Percentiles rank a stretch among this genome's conserved stretches.
phyloP scores from a whole-genome alignment of 192 early-diverging fungal species.

The Cladochytrium replicatum region DNA sequence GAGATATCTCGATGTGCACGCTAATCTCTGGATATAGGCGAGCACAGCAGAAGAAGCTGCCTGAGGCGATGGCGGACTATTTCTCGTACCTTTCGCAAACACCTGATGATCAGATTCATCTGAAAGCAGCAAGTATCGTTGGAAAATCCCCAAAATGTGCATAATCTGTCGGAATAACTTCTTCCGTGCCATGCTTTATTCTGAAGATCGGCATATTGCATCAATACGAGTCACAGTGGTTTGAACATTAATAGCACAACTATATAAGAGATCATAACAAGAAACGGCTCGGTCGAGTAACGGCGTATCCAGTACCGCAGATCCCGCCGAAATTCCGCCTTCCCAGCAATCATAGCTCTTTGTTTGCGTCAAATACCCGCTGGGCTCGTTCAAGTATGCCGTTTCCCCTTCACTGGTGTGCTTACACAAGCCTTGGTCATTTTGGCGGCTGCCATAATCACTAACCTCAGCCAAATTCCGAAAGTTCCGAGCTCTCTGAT shows the following conservation, averaged over 20 bases:
- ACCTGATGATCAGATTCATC: no score
- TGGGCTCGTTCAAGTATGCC: slow-evolving; percentile 60
- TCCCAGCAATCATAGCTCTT: slow-evolving; percentile 77
- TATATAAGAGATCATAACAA: no score
- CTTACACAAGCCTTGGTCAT: no score
- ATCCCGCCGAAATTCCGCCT: slow-evolving; percentile 93
- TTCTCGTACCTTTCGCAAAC: slow-evolving; percentile 24
- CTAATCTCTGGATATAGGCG: slow-evolving; percentile 8
- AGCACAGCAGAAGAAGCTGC: slow-evolving; percentile 18
- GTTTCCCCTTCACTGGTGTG: slow-evolving; percentile 43
- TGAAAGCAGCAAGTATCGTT: no score
- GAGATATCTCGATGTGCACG: no score
- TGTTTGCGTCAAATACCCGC: slow-evolving; percentile 86
- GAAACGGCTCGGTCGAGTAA: no score
- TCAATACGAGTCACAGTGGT: no score
- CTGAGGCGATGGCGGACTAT: slow-evolving; percentile 36
- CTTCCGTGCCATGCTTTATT: no score
- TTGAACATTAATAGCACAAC: no score
- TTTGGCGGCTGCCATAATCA: neutral
- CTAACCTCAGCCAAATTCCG: slow-evolving; percentile 77
- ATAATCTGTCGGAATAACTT: no score
- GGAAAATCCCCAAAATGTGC: no score
- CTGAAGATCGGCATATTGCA: no score
- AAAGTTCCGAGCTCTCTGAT: slow-evolving; percentile 92
- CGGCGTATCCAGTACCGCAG: slow-evolving; percentile 82